Percentiles rank a stretch among this genome's conserved stretches.
Evolutionary conservation across 805 yeast species (phyloP).

Genomic region (Kuraishia molischiana): DNA sequence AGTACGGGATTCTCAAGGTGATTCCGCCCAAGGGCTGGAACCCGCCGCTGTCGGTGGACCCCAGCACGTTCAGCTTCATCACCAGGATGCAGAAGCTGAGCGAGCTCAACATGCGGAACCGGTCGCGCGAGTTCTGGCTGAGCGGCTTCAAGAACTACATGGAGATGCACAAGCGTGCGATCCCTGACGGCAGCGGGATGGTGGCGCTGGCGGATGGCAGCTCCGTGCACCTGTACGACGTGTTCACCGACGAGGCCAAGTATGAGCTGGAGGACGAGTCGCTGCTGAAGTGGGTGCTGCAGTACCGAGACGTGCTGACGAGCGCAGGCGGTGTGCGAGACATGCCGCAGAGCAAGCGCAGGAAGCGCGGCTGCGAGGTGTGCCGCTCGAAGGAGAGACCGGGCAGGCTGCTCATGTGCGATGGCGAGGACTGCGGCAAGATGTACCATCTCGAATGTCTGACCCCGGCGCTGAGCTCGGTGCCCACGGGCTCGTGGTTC

Average conservation of each 20-base stretch:
- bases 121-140: constrained; percentile 53
- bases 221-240: constrained; percentile 19
- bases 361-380: constrained; percentile 12
- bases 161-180: constrained; percentile 26
- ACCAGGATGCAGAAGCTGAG: constrained; percentile 60
- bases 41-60: constrained; percentile 47
- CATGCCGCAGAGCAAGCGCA: constrained; percentile 4
- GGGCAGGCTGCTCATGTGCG: constrained; percentile 47
- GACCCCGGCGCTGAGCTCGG: constrained; percentile 37
- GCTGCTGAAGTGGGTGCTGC: constrained; percentile 5
- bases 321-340: constrained; percentile 3
- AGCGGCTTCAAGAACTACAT: constrained; percentile 52
- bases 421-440: constrained; percentile 63
- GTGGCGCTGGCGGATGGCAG: constrained; percentile 3
- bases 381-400: constrained; percentile 40
- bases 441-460: constrained; percentile 63
- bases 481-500: constrained; percentile 63
- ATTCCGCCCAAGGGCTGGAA: constrained; percentile 44
- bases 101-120: constrained; percentile 51
- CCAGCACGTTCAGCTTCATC: constrained; percentile 45
- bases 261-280: constrained; percentile 7
- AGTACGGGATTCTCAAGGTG: constrained; percentile 42
- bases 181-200: constrained; percentile 5
- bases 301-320: constrained; percentile 1
- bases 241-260: constrained; percentile 10